These are phyloP conservation scores for Wallacemonas sp. DNA, from an alignment of 208 protist genomes.

Conservation along the genomic window DNA sequence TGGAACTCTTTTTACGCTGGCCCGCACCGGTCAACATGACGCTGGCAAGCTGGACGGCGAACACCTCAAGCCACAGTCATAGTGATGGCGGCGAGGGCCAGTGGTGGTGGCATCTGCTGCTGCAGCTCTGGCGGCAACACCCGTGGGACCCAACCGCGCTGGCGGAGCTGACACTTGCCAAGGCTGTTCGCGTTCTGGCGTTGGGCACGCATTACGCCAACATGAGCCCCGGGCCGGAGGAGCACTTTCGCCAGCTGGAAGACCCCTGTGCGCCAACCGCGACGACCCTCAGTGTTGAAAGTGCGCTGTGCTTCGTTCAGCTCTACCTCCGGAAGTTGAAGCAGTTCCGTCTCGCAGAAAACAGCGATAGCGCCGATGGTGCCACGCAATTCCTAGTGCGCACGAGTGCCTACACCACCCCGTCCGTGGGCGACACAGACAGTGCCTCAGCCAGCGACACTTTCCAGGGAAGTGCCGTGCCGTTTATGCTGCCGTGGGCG, in stretches of 20 bases:
- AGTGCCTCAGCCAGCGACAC: neutral
- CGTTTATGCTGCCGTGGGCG: slow-evolving; percentile 27
- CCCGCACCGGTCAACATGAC: slow-evolving; percentile 12
- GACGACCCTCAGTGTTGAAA: slow-evolving; percentile 32
- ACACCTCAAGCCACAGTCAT: neutral
- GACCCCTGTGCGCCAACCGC: slow-evolving; percentile 8
- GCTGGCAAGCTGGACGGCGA: neutral
- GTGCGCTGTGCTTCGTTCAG: slow-evolving; percentile 36
- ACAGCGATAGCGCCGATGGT: neutral
- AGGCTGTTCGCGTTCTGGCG: slow-evolving; percentile 59
- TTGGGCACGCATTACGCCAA: slow-evolving; percentile 41
- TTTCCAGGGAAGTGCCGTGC: neutral
- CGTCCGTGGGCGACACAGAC: neutral
- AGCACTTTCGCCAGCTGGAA: slow-evolving; percentile 16
- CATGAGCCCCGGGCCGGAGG: slow-evolving; percentile 9
- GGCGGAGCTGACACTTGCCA: slow-evolving; percentile 60
- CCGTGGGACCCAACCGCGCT: slow-evolving; percentile 28
- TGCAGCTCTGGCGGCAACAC: slow-evolving; percentile 35
- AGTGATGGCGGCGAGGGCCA: neutral
- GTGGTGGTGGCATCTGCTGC: slow-evolving; percentile 51
- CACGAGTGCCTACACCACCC: neutral
- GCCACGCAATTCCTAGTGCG: neutral
- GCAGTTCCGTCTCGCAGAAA: neutral
- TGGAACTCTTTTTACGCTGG: slow-evolving; percentile 71
- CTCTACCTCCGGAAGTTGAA: slow-evolving; percentile 28